Evolutionary conservation across 2,329 filamentous ascomycete genomes (phyloP), one percentile per base, ranked within the genome.

Genomic region (Aspergillus sp.): DNA sequence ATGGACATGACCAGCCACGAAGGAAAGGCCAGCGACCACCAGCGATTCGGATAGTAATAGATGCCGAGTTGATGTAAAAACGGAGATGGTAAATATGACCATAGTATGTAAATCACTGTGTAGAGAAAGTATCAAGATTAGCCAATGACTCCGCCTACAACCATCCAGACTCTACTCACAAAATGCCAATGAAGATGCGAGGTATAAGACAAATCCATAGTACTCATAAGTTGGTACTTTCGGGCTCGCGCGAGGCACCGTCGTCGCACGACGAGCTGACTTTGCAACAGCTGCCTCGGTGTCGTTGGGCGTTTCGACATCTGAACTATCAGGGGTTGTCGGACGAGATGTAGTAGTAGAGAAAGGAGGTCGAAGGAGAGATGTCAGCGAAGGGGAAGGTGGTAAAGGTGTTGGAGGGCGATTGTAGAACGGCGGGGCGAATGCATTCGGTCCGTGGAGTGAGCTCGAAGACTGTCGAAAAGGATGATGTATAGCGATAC

Each of bases 211-310:
- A 70, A 98, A 98, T 64, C 93, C 93, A 66, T 97, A 97, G 79
- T 97, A 98, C 65, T 98, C 93, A 72, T 98, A 97, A 0, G 93
- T 98, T n/a, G 93, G 93, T 2, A 98, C 90, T 63, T 93, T 90
- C 2, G 93, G 93, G 42, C 85, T 85, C 2, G 90, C 90, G 44
- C 89, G 85, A 5, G 90, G 88, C 12, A 95, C 81, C 2, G 79
- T 84, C 49, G 74, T 78, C 48, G 72, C 78, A 56, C 73, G 75
- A 39, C 71, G 74, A 43, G 77, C 82, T 27, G 78, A 82, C 60
- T 70, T 76, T 27, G 83, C 76, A 32, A 86, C 79, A 10, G 74
- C 76, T 4, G 76, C 75, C 46, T 79, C 78, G 6, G 80, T 78
- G 52, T 79, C 78, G 46, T 78, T 79, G 2, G 75, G 69, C 1